phyloP scores from a whole-genome alignment of 345 rosid genomes.

The Carallia pectinifolia region DNA sequence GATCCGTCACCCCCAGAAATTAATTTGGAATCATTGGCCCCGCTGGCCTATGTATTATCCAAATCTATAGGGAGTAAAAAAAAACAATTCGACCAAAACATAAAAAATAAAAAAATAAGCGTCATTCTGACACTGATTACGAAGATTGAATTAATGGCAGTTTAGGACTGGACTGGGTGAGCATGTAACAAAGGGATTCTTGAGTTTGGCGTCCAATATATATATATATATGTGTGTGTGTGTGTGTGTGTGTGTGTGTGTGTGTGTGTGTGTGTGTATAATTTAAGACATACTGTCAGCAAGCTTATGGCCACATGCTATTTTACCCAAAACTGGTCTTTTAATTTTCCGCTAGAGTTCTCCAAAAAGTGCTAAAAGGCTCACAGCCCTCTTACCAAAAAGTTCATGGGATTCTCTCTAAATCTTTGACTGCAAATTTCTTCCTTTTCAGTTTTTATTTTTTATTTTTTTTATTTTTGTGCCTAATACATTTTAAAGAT shows the following conservation, averaged over 20 bases:
- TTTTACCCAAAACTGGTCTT: slow-evolving; percentile 10
- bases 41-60: background rate
- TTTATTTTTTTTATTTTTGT: too few relatives aligned
- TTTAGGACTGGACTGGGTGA: background rate
- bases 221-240: too few relatives aligned
- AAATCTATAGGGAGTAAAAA: too few relatives aligned
- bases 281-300: background rate
- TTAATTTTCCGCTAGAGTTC: slow-evolving; percentile 11
- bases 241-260: too few relatives aligned
- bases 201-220: background rate
- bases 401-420: background rate
- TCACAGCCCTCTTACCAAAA: background rate
- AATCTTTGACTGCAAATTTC: too few relatives aligned
- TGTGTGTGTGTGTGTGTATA: too few relatives aligned
- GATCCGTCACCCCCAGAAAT: background rate
- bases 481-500: too few relatives aligned
- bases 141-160: too few relatives aligned
- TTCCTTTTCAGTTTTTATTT: too few relatives aligned
- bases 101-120: too few relatives aligned
- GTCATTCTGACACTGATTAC: too few relatives aligned
- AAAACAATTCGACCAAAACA: too few relatives aligned
- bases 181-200: background rate
- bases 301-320: slow-evolving; percentile 15
- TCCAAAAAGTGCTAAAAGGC: background rate
- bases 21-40: background rate